Conservation (phyloP, 805 yeast species). For the Vanderwaltozyma polyspora region DNA sequence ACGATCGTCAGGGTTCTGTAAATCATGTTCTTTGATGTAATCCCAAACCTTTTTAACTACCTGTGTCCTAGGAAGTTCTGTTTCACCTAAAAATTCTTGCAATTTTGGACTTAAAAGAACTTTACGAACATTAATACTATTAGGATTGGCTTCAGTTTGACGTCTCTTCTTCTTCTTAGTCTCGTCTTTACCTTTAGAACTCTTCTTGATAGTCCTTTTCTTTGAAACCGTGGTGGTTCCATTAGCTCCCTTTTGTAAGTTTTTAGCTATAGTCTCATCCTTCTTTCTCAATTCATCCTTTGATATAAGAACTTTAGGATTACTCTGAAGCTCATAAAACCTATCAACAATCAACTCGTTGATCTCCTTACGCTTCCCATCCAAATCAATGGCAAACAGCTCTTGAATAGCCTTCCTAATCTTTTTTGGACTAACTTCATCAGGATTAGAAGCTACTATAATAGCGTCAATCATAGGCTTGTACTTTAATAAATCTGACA, state of each 20-base stretch:
- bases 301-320: conserved; percentile 17
- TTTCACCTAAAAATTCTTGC: conserved; percentile 35
- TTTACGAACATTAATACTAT: conserved; percentile 29
- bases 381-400: conserved; percentile 47
- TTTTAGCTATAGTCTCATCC: conserved; percentile 43
- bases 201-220: not conserved
- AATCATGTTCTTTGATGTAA: conserved; percentile 47
- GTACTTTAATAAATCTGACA: conserved; percentile 27
- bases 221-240: conserved; percentile 4
- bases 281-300: conserved; percentile 28
- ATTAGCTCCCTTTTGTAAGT: conserved; percentile 27
- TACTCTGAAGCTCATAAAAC: conserved; percentile 37
- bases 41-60: conserved; percentile 63
- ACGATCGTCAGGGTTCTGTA: conserved; percentile 59
- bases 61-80: conserved; percentile 49
- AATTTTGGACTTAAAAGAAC: conserved; percentile 44
- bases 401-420: conserved; percentile 65
- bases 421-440: conserved; percentile 57
- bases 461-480: conserved; percentile 66
- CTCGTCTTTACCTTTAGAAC: conserved; percentile 6
- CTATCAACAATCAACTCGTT: conserved; percentile 51
- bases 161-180: conserved; percentile 4
- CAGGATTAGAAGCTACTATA: conserved; percentile 56
- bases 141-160: conserved; percentile 15
- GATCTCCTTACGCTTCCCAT: conserved; percentile 40